Evolutionary conservation across 2,329 filamentous ascomycete genomes (phyloP).

Genomic region (Akanthomyces muscarius): DNA sequence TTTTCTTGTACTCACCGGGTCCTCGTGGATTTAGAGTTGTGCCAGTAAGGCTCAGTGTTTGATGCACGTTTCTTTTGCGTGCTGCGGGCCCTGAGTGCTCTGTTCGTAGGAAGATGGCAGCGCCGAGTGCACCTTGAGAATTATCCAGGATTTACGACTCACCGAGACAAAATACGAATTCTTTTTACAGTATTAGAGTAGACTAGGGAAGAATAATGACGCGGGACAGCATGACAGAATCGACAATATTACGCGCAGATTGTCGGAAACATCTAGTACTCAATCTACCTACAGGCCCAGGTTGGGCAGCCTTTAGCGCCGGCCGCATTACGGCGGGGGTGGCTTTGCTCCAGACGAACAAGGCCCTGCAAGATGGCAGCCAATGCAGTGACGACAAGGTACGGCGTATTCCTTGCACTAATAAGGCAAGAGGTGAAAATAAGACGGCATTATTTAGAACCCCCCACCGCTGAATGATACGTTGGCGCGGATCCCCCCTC

Average conservation of each 20-base stretch:
- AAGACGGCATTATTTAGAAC: not conserved
- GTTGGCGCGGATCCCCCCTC: not conserved
- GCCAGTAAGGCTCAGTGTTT: not conserved
- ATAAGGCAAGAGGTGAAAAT: no score
- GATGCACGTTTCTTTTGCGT: not conserved
- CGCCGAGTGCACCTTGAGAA: no score
- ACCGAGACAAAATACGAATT: no score
- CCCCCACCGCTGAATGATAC: not conserved
- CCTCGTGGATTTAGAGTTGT: not conserved
- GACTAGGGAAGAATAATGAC: not conserved
- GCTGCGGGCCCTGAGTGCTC: no score
- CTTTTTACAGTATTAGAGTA: no score
- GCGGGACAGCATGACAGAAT: not conserved
- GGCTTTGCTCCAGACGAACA: not conserved
- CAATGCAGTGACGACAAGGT: not conserved
- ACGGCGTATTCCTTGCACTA: no score
- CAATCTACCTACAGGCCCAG: not conserved
- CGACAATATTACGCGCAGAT: not conserved
- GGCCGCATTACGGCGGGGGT: constrained; percentile 4
- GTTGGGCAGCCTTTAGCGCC: constrained; percentile 2
- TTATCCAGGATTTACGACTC: no score
- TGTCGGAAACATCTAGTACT: not conserved
- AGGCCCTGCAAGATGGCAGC: not conserved
- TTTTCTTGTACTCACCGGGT: not conserved
- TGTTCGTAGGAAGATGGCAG: no score